Evolutionary conservation across 306 rosid species (phyloP).

Genomic region (Glycine latifolia): DNA sequence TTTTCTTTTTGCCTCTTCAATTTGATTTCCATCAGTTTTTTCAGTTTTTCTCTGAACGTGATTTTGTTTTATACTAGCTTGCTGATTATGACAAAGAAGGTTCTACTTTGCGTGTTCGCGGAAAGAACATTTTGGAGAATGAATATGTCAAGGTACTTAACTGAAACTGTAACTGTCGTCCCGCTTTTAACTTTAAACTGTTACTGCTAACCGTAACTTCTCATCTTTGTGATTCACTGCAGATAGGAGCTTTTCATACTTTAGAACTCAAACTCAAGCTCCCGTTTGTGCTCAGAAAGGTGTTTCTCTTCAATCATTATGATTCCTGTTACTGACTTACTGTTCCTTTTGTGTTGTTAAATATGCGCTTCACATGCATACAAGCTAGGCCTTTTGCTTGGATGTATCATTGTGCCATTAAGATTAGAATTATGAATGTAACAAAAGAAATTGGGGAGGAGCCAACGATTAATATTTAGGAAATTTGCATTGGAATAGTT

Average conservation of each 20-base stretch:
- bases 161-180: conserved; percentile 4
- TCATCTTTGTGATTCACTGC: conserved; percentile 41
- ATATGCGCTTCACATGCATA: too few relatives aligned
- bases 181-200: neutral
- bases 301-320: conserved; percentile 18
- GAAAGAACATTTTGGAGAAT: conserved; percentile 85
- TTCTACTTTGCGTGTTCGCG: conserved; percentile 82
- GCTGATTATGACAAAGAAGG: conserved; percentile 95
- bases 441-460: neutral
- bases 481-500: neutral
- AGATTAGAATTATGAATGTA: neutral
- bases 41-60: neutral
- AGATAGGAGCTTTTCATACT: conserved; percentile 97
- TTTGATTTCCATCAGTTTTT: neutral
- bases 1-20: neutral
- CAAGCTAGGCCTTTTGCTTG: conserved; percentile 15
- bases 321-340: conserved; percentile 14
- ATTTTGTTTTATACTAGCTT: conserved; percentile 53
- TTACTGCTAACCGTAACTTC: conserved; percentile 25
- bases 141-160: conserved; percentile 87
- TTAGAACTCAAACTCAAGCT: conserved; percentile 91
- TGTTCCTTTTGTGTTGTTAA: conserved; percentile 26
- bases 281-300: conserved; percentile 96
- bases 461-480: neutral
- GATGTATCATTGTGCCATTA: neutral